phyloP scores from a whole-genome alignment of 495 filamentous ascomycete species.

The Tuber indicum region DNA sequence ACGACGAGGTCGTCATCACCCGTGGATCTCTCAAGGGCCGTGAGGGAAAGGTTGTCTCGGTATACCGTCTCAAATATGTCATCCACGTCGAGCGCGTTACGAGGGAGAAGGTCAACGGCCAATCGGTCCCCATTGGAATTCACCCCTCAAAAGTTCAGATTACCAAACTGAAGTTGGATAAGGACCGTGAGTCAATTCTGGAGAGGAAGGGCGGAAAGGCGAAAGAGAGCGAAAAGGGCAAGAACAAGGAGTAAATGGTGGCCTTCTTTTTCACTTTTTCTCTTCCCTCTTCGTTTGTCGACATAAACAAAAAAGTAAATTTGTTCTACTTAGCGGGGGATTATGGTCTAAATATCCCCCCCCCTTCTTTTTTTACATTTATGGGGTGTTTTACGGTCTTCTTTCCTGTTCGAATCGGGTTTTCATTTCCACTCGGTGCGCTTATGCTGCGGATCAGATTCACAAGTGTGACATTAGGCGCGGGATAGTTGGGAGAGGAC shows the following conservation, averaged over 20 bases:
- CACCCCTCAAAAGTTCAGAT: conserved; percentile 89
- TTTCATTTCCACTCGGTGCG: background rate
- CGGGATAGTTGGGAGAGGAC: background rate
- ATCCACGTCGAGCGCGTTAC: conserved; percentile 87
- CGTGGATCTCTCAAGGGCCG: conserved; percentile 89
- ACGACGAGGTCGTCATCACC: conserved; percentile 86
- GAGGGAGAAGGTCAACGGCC: conserved; percentile 90
- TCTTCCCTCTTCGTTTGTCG: conserved; percentile 27
- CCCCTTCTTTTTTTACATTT: conserved; percentile 14
- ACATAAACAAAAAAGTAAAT: conserved; percentile 37
- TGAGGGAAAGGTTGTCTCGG: conserved; percentile 87
- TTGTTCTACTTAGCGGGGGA: conserved; percentile 24
- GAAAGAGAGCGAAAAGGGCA: conserved; percentile 45
- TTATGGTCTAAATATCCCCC: conserved; percentile 28
- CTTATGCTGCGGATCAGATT: background rate
- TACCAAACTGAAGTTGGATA: conserved; percentile 96
- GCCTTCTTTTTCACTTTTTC: conserved; percentile 21
- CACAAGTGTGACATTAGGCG: background rate
- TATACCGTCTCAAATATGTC: conserved; percentile 96
- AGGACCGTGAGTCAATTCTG: conserved; percentile 92
- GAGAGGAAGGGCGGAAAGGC: conserved; percentile 62
- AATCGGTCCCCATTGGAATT: conserved; percentile 80
- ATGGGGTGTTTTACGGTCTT: conserved; percentile 34
- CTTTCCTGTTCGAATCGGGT: conserved; percentile 24
- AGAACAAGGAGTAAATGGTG: conserved; percentile 39